phyloP scores from a whole-genome alignment of 352 stramenopile genomes.

The Pythium volutum region DNA sequence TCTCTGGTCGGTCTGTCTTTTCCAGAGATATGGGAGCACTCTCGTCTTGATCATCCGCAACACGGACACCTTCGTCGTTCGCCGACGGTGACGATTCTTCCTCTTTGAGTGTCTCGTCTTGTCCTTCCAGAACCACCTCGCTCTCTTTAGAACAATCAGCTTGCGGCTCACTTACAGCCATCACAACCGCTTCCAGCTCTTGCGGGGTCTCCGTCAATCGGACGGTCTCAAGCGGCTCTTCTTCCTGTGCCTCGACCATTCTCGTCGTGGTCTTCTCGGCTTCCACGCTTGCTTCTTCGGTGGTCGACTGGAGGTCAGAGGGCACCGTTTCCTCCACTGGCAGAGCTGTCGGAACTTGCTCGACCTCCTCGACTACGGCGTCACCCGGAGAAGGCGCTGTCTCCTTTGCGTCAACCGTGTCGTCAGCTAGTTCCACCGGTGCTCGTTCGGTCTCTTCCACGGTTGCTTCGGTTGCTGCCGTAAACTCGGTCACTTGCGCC shows the following conservation, averaged over 20 bases:
- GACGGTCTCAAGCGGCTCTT: background rate
- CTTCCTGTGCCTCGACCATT: background rate
- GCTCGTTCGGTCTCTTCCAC: background rate
- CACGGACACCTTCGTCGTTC: background rate
- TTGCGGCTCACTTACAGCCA: background rate
- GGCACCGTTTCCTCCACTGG: too few relatives aligned
- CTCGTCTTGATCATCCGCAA: background rate
- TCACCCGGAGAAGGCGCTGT: background rate
- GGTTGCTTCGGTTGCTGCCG: background rate
- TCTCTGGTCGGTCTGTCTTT: conserved; percentile 21
- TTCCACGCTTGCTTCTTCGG: background rate
- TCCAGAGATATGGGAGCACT: background rate
- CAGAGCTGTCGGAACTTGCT: background rate
- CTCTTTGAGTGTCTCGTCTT: background rate
- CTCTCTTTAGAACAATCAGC: background rate
- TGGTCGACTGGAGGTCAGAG: background rate
- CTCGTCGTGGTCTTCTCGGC: background rate
- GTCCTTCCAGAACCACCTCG: background rate
- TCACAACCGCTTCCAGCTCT: background rate
- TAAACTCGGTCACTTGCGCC: conserved; percentile 18
- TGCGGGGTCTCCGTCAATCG: background rate
- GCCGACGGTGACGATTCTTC: background rate
- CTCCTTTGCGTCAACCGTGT: background rate
- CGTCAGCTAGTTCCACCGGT: background rate
- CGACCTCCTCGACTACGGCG: background rate